Percentiles rank a stretch among this genome's conserved stretches.
Conservation (phyloP, 2,329 filamentous ascomycete genomes). For the Calonectria pauciramosa region DNA sequence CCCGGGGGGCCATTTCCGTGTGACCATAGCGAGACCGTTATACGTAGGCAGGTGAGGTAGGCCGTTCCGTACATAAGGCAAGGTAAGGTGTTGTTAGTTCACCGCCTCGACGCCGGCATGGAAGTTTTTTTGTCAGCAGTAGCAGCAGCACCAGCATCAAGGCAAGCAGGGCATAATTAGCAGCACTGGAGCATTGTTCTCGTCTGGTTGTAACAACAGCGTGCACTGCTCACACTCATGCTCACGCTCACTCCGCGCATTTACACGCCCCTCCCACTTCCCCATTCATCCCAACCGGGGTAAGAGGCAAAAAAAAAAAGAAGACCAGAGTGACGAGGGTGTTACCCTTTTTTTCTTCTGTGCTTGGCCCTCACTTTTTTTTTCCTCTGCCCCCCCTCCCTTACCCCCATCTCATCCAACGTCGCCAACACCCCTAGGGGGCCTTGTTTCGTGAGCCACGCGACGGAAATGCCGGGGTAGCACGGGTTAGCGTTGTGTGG, state of each 20-base stretch:
- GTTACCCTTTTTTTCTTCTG: neutral
- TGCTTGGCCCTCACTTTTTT: neutral
- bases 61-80: neutral
- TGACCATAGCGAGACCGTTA: conserved; percentile 40
- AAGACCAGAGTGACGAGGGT: conserved; percentile 1
- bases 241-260: conserved; percentile 9
- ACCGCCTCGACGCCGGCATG: conserved; percentile 39
- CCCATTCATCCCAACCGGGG: neutral
- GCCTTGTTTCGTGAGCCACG: conserved; percentile 39
- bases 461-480: conserved; percentile 46
- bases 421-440: conserved; percentile 5
- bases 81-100: conserved; percentile 28
- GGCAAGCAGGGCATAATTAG: conserved; percentile 24
- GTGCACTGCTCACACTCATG: conserved; percentile 13
- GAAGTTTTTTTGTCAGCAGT: conserved; percentile 27
- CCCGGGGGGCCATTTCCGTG: conserved; percentile 46
- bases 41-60: conserved; percentile 16
- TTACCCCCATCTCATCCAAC: conserved; percentile 11
- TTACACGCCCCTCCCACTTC: conserved; percentile 5
- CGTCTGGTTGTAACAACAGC: conserved; percentile 1
- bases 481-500: conserved; percentile 33
- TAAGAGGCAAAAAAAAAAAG: neutral
- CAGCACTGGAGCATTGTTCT: conserved; percentile 13
- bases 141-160: neutral
- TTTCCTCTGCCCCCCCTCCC: neutral